These are phyloP conservation scores for Endoconidiophora polonica DNA, from an alignment of 2,329 filamentous ascomycete genomes.

Conservation along the genomic window DNA sequence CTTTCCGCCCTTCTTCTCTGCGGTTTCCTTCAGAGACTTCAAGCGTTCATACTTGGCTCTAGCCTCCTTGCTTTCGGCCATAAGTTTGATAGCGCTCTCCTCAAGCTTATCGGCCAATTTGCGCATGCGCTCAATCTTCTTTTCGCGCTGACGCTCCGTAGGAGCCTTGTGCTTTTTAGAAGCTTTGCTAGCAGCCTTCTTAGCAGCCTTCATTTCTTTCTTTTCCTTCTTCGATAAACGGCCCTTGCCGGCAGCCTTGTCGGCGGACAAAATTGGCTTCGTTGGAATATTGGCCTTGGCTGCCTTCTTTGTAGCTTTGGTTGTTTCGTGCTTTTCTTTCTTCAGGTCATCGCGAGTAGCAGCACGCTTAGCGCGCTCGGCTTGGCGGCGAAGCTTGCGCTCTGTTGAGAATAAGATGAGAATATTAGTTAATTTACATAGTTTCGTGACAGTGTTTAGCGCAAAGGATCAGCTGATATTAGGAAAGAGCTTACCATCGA, in stretches of 20 bases:
- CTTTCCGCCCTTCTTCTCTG: slow-evolving; percentile 10
- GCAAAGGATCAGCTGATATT: not conserved
- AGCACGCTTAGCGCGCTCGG: slow-evolving; percentile 11
- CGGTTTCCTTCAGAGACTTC: slow-evolving; percentile 14
- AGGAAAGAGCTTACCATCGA: slow-evolving; percentile 8
- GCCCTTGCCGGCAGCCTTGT: not conserved
- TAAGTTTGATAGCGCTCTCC: slow-evolving; percentile 24
- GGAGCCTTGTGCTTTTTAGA: slow-evolving; percentile 19
- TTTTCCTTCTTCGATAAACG: not conserved
- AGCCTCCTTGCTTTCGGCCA: slow-evolving; percentile 14
- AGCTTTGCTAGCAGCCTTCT: slow-evolving; percentile 15
- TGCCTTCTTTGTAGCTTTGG: slow-evolving; percentile 1
- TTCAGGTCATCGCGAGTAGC: slow-evolving; percentile 4
- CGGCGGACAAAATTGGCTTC: not conserved
- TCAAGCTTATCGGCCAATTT: slow-evolving; percentile 26
- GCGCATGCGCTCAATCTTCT: slow-evolving; percentile 23
- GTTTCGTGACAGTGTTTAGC: not conserved
- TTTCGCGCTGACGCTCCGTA: slow-evolving; percentile 21
- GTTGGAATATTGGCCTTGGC: slow-evolving; percentile 3
- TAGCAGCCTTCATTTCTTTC: not conserved
- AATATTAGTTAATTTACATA: no score
- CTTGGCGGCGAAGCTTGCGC: slow-evolving; percentile 12
- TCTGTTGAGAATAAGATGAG: not conserved
- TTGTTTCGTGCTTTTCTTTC: not conserved
- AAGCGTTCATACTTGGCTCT: slow-evolving; percentile 7